Conservation (phyloP, 257 asterid genomes). For the Solanum bulbocastanum region DNA sequence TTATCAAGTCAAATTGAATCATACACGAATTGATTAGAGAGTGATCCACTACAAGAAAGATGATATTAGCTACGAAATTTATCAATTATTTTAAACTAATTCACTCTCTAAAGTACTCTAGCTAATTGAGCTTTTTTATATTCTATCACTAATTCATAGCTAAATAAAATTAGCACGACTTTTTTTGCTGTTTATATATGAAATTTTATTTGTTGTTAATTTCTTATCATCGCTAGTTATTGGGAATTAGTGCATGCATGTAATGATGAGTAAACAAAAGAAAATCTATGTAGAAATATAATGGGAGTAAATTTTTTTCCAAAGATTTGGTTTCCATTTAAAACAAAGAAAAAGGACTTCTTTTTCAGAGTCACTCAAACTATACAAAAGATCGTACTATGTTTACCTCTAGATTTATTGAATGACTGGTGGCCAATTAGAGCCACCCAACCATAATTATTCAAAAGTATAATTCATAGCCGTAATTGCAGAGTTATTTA, state of each 20-base stretch:
- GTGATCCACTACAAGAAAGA: too few relatives aligned
- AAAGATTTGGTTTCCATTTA: conserved; percentile 41
- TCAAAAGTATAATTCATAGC: conserved; percentile 14
- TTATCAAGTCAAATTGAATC: too few relatives aligned
- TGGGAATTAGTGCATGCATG: not conserved
- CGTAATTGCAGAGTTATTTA: conserved; percentile 28
- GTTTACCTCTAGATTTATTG: conserved; percentile 39
- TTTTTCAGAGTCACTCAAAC: conserved; percentile 27
- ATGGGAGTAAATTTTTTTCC: conserved; percentile 15
- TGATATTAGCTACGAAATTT: too few relatives aligned
- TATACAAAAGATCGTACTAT: conserved; percentile 58
- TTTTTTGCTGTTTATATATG: too few relatives aligned
- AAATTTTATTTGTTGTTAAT: too few relatives aligned
- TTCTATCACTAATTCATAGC: too few relatives aligned
- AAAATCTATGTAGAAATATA: not conserved
- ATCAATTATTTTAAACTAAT: too few relatives aligned
- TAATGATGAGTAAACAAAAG: conserved; percentile 14
- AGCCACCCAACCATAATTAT: not conserved
- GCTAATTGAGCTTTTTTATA: too few relatives aligned
- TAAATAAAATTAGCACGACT: too few relatives aligned
- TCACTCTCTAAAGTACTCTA: too few relatives aligned
- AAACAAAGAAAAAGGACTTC: conserved; percentile 2
- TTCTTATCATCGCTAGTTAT: too few relatives aligned
- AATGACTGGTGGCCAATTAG: conserved; percentile 46
- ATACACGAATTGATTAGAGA: too few relatives aligned